Conservation (phyloP, 2,329 filamentous ascomycete genomes). For the Gnomoniopsis smithogilvyi region DNA sequence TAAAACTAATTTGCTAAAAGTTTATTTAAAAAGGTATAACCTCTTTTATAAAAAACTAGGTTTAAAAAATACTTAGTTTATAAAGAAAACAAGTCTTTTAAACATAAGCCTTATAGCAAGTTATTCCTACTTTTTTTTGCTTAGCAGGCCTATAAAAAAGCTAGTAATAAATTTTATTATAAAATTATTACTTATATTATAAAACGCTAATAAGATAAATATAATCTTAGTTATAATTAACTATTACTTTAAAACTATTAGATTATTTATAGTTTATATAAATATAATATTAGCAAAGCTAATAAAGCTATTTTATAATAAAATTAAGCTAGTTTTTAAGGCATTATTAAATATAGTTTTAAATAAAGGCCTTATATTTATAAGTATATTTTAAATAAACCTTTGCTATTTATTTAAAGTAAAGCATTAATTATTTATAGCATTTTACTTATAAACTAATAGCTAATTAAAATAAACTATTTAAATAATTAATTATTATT, state of each 20-base stretch:
- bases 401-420: neutral
- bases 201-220: neutral
- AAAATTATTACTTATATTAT: neutral
- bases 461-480: neutral
- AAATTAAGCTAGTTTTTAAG: constrained; percentile 12
- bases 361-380: neutral
- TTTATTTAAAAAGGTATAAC: neutral
- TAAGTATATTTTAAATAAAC: neutral
- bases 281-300: neutral
- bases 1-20: neutral
- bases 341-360: constrained; percentile 1
- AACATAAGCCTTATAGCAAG: too few species aligned
- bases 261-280: neutral
- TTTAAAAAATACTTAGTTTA: too few species aligned
- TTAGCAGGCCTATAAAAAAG: neutral
- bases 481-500: too few species aligned
- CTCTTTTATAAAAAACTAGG: neutral
- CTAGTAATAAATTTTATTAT: too few species aligned
- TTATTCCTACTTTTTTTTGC: too few species aligned
- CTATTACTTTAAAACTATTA: neutral
- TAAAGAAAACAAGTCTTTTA: too few species aligned
- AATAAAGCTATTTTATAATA: constrained; percentile 16
- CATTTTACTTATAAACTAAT: neutral
- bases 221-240: neutral
- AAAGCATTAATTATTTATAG: too few species aligned